A percentile compares a stretch with the other conserved stretches of the same genome.
These are phyloP conservation scores for Solanum gandarillasii DNA, from an alignment of 257 asterid species.

Conservation along the genomic window DNA sequence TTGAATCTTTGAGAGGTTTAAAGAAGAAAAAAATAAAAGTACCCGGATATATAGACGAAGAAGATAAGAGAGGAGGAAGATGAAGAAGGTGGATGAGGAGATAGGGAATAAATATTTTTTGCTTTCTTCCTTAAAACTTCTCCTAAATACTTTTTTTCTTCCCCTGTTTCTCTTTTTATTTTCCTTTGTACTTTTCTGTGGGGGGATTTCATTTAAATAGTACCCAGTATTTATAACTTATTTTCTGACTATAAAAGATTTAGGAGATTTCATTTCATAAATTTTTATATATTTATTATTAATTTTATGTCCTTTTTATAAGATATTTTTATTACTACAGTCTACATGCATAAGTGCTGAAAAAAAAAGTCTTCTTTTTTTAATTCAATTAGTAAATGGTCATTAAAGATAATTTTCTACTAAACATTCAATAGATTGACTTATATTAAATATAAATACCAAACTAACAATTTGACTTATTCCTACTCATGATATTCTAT, in stretches of 20 bases:
- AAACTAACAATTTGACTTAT: background rate
- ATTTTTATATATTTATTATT: no score
- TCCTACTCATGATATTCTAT: background rate
- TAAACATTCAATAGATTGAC: background rate
- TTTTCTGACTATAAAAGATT: background rate
- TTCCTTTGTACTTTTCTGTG: background rate
- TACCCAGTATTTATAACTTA: background rate
- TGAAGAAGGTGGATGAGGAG: slow-evolving; percentile 6
- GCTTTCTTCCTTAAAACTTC: background rate
- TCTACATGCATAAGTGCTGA: background rate
- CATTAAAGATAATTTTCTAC: background rate
- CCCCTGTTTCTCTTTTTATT: background rate
- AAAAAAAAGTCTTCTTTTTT: background rate
- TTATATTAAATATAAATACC: background rate
- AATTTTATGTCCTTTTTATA: background rate
- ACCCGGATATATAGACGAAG: slow-evolving; percentile 21
- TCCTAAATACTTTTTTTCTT: background rate
- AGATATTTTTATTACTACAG: background rate
- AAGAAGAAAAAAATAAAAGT: background rate
- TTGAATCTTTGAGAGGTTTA: background rate
- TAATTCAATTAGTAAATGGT: background rate
- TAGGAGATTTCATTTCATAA: background rate
- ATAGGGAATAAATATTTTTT: slow-evolving; percentile 1
- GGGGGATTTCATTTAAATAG: background rate
- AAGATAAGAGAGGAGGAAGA: slow-evolving; percentile 18